Conservation (phyloP, 352 stramenopile genomes). For the Blastocystis sp. region DNA sequence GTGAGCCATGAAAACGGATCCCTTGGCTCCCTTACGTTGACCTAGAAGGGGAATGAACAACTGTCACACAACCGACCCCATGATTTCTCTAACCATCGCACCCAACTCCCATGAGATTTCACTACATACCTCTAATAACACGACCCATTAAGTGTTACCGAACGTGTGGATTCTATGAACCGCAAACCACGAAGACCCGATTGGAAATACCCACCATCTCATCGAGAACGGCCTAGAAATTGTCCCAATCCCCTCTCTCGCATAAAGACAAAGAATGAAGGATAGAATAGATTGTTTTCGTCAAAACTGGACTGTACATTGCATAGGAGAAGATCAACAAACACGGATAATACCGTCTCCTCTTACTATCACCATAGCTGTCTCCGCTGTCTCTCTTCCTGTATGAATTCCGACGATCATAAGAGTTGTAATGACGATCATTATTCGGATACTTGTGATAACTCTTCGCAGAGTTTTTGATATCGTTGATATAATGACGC, state of each 20-base stretch:
- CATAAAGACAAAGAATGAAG: no score
- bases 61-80: background rate
- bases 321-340: no score
- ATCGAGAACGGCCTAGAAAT: background rate
- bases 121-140: slow-evolving; percentile 54
- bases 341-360: background rate
- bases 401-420: background rate
- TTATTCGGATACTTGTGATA: background rate
- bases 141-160: slow-evolving; percentile 12
- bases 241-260: background rate
- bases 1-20: slow-evolving; percentile 74
- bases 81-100: slow-evolving; percentile 76
- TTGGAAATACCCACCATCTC: background rate
- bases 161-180: slow-evolving; percentile 19
- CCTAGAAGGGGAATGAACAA: slow-evolving; percentile 22
- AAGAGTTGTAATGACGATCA: background rate
- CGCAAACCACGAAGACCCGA: background rate
- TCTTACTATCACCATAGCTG: background rate
- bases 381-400: background rate
- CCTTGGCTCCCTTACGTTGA: slow-evolving; percentile 70
- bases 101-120: background rate
- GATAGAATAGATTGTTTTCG: background rate
- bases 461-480: background rate
- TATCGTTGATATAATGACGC: slow-evolving; percentile 62
- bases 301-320: no score